Conservation (phyloP, 805 yeast species). For the Barnettozyma sp. region DNA sequence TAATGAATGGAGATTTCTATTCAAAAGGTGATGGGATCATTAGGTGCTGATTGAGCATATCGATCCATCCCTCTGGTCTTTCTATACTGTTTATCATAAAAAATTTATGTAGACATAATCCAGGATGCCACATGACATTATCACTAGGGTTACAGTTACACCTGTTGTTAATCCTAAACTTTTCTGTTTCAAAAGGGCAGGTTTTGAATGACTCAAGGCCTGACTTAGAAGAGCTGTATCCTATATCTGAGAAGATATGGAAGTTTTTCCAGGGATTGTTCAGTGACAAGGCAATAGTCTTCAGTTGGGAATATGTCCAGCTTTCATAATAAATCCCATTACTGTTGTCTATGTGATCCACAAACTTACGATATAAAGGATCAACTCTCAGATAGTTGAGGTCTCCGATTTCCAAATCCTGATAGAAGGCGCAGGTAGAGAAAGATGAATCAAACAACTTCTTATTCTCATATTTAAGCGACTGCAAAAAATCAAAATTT, state of each 20-base stretch:
- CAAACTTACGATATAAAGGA: conserved; percentile 54
- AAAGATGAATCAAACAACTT: conserved; percentile 44
- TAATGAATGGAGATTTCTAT: neutral
- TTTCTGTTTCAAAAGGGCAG: conserved; percentile 67
- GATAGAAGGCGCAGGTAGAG: conserved; percentile 86
- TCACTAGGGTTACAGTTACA: conserved; percentile 69
- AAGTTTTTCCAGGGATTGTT: conserved; percentile 61
- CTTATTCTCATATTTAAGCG: conserved; percentile 2
- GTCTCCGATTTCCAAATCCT: conserved; percentile 77
- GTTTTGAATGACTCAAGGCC: no score
- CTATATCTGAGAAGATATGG: conserved; percentile 79
- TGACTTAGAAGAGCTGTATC: conserved; percentile 72
- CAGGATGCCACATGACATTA: conserved; percentile 70
- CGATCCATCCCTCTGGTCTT: conserved; percentile 72
- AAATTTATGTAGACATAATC: conserved; percentile 62
- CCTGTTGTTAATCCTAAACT: conserved; percentile 44
- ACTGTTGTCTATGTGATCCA: conserved; percentile 58
- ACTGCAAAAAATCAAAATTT: neutral
- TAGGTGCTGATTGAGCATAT: no score
- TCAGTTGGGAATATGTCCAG: conserved; percentile 59
- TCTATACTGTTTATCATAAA: conserved; percentile 45
- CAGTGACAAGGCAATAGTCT: conserved; percentile 62
- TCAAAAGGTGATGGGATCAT: conserved; percentile 22
- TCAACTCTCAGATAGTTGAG: conserved; percentile 67
- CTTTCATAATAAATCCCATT: conserved; percentile 88